Conservation (phyloP, 495 filamentous ascomycete species). For the Penicillium fimorum region DNA sequence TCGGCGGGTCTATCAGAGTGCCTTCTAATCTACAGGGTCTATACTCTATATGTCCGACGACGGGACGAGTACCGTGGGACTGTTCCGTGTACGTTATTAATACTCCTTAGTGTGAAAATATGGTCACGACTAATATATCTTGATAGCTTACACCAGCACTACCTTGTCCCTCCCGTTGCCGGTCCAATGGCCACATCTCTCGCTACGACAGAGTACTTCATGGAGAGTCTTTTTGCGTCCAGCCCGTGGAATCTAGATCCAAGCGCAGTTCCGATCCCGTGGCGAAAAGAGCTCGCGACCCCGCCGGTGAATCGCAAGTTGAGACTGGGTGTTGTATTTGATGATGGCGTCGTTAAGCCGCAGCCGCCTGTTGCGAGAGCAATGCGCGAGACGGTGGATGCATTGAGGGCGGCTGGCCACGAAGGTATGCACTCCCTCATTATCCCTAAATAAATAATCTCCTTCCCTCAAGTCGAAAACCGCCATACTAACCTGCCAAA, state of each 20-base stretch:
- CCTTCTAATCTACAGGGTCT: conserved; percentile 63
- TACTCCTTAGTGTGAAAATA: neutral
- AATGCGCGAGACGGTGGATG: conserved; percentile 35
- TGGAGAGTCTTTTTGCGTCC: conserved; percentile 33
- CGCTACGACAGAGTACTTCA: conserved; percentile 43
- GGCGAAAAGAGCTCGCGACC: conserved; percentile 33
- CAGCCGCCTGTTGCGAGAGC: conserved; percentile 51
- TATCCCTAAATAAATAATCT: too few relatives aligned
- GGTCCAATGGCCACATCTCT: conserved; percentile 46
- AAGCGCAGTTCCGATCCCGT: conserved; percentile 41
- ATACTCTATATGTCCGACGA: conserved; percentile 62
- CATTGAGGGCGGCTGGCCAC: conserved; percentile 42
- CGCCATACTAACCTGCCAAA: conserved; percentile 9
- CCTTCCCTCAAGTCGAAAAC: neutral
- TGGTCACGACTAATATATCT: neutral
- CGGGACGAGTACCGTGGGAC: conserved; percentile 52
- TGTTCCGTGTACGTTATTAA: conserved; percentile 31
- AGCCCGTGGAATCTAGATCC: conserved; percentile 45
- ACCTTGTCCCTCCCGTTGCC: conserved; percentile 35
- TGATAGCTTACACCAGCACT: conserved; percentile 28
- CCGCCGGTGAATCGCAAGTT: conserved; percentile 30
- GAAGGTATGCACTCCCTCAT: conserved; percentile 31
- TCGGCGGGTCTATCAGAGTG: conserved; percentile 61
- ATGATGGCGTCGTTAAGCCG: conserved; percentile 51
- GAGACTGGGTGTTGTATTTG: conserved; percentile 49